Percentiles rank a stretch among this genome's conserved stretches.
Conservation (phyloP, 768 basidiomycete species). For the Kwoniella sp. region DNA sequence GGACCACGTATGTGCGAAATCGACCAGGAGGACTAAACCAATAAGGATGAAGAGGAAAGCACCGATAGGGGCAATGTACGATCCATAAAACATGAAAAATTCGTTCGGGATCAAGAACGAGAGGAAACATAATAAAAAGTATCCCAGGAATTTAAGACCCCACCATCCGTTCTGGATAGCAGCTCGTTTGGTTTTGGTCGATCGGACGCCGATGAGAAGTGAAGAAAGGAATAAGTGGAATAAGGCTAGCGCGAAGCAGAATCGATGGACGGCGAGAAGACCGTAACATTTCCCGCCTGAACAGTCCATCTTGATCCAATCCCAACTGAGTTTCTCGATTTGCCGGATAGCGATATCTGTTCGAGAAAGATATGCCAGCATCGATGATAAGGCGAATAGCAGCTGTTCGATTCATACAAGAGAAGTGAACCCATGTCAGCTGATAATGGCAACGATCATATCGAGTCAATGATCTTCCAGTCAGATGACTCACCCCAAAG, state of each 20-base stretch:
- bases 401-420: conserved; percentile 61
- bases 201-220: conserved; percentile 78
- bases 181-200: conserved; percentile 88
- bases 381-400: conserved; percentile 92
- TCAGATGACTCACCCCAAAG: conserved; percentile 69
- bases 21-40: conserved; percentile 93
- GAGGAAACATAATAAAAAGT: conserved; percentile 75
- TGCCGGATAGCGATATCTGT: conserved; percentile 80
- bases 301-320: conserved; percentile 98
- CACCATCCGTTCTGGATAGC: conserved; percentile 99
- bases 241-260: conserved; percentile 89
- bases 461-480: background rate
- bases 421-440: background rate
- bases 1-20: conserved; percentile 98
- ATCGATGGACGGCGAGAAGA: conserved; percentile 88
- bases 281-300: conserved; percentile 91
- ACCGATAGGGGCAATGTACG: conserved; percentile 82
- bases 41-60: conserved; percentile 94
- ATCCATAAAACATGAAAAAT: conserved; percentile 98
- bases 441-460: background rate
- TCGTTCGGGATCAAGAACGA: conserved; percentile 96
- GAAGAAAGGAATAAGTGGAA: conserved; percentile 82
- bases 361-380: conserved; percentile 96
- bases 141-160: conserved; percentile 92
- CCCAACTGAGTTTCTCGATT: conserved; percentile 89